These are phyloP conservation scores for Tinospora cordifolia DNA, from an alignment of 164 flowering plant genomes.

Conservation along the genomic window DNA sequence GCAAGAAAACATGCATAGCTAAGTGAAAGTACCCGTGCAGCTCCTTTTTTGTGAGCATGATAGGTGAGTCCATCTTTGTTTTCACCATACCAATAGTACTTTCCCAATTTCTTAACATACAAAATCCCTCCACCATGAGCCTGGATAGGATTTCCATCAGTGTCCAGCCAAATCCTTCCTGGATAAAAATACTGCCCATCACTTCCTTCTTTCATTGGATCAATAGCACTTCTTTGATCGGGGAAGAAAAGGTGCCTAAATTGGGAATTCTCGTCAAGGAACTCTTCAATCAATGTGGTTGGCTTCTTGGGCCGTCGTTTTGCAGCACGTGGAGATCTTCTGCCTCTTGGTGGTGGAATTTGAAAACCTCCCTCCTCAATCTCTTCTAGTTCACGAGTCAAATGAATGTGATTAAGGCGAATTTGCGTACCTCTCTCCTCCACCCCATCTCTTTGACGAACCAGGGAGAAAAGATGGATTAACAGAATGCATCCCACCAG, in stretches of 20 bases:
- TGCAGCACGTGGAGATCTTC: conserved; percentile 73
- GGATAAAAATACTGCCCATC: conserved; percentile 60
- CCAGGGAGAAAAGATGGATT: conserved; percentile 48
- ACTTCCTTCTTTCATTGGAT: conserved; percentile 58
- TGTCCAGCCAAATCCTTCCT: conserved; percentile 89
- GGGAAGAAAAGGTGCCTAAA: conserved; percentile 78
- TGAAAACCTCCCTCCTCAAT: conserved; percentile 74
- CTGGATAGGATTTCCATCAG: conserved; percentile 90
- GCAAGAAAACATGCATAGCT: not conserved
- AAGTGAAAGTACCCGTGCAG: conserved; percentile 72
- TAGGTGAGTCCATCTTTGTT: conserved; percentile 95
- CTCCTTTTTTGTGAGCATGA: conserved; percentile 75
- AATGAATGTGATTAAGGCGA: conserved; percentile 31
- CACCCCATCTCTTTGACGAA: conserved; percentile 25
- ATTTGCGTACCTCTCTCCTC: conserved; percentile 27
- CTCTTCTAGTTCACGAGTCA: conserved; percentile 56
- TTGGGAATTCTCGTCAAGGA: conserved; percentile 83
- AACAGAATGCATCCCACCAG: conserved; percentile 57
- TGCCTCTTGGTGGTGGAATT: conserved; percentile 75
- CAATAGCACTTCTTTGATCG: conserved; percentile 46
- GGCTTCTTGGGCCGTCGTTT: conserved; percentile 58
- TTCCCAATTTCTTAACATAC: conserved; percentile 47
- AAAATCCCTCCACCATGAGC: conserved; percentile 98
- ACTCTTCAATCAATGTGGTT: conserved; percentile 75
- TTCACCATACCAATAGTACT: conserved; percentile 97